Conservation (phyloP, 805 yeast species). For the Candida wancherniae region DNA sequence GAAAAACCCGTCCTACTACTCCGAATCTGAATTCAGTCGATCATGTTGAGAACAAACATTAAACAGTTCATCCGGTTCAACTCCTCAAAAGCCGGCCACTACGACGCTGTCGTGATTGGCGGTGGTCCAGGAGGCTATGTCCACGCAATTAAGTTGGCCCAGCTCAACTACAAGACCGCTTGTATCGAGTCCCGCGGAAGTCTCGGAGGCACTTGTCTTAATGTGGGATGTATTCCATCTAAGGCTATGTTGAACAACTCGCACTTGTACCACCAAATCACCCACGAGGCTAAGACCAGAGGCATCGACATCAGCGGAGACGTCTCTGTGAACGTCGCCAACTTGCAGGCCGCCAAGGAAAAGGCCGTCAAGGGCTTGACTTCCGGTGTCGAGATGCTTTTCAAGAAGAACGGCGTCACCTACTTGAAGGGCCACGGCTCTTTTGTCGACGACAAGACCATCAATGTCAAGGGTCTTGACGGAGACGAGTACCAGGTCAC, state of each 20-base stretch:
- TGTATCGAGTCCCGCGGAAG: slow-evolving; percentile 96
- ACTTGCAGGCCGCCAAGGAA: slow-evolving; percentile 89
- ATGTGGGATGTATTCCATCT: slow-evolving; percentile 99
- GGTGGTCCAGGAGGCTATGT: slow-evolving; percentile 99
- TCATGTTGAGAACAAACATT: slow-evolving; percentile 22
- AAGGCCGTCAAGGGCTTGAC: slow-evolving; percentile 85
- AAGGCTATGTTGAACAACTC: slow-evolving; percentile 94
- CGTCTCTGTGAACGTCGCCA: slow-evolving; percentile 67
- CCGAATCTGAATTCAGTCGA: neutral
- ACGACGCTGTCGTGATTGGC: slow-evolving; percentile 92
- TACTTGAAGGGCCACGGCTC: slow-evolving; percentile 93
- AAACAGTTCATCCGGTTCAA: slow-evolving; percentile 37
- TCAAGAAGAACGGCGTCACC: slow-evolving; percentile 92
- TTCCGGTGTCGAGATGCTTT: slow-evolving; percentile 88
- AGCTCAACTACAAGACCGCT: slow-evolving; percentile 88
- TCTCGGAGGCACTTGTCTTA: slow-evolving; percentile 97
- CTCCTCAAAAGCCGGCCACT: slow-evolving; percentile 49
- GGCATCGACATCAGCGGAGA: slow-evolving; percentile 83
- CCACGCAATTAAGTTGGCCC: slow-evolving; percentile 98
- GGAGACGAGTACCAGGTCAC: slow-evolving; percentile 72
- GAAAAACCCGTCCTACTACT: neutral
- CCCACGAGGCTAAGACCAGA: slow-evolving; percentile 76
- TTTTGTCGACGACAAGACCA: slow-evolving; percentile 72
- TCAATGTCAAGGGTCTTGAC: slow-evolving; percentile 81
- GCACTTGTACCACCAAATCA: slow-evolving; percentile 83